Evolutionary conservation across 164 flowering plant genomes (phyloP).

Genomic region (Protea cynaroides): DNA sequence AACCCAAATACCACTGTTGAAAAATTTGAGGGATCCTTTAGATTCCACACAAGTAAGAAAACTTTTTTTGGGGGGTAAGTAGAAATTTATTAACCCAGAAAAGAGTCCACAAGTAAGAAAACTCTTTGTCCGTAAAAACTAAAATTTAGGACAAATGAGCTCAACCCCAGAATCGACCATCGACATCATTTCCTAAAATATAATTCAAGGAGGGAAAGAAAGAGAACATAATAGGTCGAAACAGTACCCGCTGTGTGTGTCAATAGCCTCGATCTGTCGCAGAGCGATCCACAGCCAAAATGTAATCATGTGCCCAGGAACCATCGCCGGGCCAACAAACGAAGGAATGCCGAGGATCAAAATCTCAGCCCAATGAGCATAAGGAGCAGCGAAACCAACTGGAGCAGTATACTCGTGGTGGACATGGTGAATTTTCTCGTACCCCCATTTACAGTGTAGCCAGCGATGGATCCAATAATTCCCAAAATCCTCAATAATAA

Average conservation of each 20-base stretch:
- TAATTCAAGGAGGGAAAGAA: too few relatives aligned
- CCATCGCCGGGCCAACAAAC: slow-evolving; percentile 80
- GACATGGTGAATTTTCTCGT: slow-evolving; percentile 71
- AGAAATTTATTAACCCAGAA: too few relatives aligned
- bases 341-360: slow-evolving; percentile 81
- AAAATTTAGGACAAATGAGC: not conserved
- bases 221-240: not conserved
- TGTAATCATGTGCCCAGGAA: slow-evolving; percentile 85
- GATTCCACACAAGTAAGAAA: too few relatives aligned
- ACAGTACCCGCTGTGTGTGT: slow-evolving; percentile 84
- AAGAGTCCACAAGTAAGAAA: too few relatives aligned
- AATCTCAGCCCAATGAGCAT: slow-evolving; percentile 91
- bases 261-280: slow-evolving; percentile 89
- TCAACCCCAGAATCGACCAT: not conserved
- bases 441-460: slow-evolving; percentile 77
- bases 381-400: slow-evolving; percentile 73
- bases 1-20: too few relatives aligned
- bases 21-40: too few relatives aligned
- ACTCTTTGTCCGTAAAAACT: too few relatives aligned
- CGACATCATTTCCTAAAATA: not conserved
- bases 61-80: too few relatives aligned
- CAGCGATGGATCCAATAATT: slow-evolving; percentile 88
- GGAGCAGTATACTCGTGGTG: slow-evolving; percentile 93
- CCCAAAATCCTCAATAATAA: slow-evolving; percentile 69
- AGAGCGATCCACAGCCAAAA: slow-evolving; percentile 84